Conservation (phyloP, 768 basidiomycete genomes). For the Podaxis carcinomalis region DNA sequence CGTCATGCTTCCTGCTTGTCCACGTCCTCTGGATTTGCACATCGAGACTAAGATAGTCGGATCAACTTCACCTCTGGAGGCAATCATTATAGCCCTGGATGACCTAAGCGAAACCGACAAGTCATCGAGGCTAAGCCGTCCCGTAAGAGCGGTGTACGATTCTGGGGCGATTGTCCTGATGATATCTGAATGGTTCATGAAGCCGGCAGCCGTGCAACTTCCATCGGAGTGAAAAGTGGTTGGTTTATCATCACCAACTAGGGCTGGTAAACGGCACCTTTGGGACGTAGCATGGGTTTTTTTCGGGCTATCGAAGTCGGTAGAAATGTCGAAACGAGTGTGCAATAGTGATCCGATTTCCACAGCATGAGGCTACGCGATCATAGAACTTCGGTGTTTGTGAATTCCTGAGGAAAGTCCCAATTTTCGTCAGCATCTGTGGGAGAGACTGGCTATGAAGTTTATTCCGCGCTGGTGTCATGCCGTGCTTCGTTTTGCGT, state of each 20-base stretch:
- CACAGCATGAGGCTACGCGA: not conserved
- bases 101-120: not conserved
- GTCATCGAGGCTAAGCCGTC: slow-evolving; percentile 1
- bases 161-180: not conserved
- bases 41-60: not conserved
- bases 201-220: not conserved
- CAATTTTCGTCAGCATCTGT: too few species aligned
- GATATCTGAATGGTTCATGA: not conserved
- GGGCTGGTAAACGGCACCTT: not conserved
- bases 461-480: not conserved
- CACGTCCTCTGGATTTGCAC: not conserved
- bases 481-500: not conserved
- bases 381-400: not conserved
- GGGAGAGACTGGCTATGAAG: not conserved
- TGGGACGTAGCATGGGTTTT: not conserved
- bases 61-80: not conserved
- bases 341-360: not conserved
- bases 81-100: not conserved
- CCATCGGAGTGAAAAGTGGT: not conserved
- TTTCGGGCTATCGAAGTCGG: not conserved
- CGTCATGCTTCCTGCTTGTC: not conserved
- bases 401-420: not conserved
- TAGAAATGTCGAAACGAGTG: not conserved
- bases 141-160: not conserved
- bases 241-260: not conserved